phyloP scores from a whole-genome alignment of 768 basidiomycete genomes.

The Lanmaoa rubissima region DNA sequence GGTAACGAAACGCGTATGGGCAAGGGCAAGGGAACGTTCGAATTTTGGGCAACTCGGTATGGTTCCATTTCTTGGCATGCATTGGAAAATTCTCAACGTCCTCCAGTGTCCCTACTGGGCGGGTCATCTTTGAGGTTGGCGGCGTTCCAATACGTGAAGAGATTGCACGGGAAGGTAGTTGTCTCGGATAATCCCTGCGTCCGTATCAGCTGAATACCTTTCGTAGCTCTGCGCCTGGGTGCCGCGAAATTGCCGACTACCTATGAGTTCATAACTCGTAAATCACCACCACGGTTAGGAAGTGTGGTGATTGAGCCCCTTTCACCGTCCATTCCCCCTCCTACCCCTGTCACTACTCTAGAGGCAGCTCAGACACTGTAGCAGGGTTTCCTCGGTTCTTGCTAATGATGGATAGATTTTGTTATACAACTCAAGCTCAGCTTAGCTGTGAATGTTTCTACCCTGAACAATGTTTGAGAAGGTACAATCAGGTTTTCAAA shows the following conservation, averaged over 20 bases:
- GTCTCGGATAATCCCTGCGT: not conserved
- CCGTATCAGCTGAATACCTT: conserved; percentile 1
- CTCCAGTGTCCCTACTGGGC: conserved; percentile 76
- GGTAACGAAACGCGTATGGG: conserved; percentile 99
- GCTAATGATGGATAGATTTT: conserved; percentile 6
- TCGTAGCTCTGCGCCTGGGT: conserved; percentile 83
- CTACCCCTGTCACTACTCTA: conserved; percentile 14
- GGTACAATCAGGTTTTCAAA: not conserved
- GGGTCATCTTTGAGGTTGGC: conserved; percentile 93
- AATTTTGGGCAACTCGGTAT: conserved; percentile 94
- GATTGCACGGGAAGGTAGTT: conserved; percentile 84
- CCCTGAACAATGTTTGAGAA: not conserved
- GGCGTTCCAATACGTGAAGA: conserved; percentile 88
- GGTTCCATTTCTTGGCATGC: conserved; percentile 17
- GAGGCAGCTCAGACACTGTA: conserved; percentile 14
- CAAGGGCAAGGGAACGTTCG: conserved; percentile 97
- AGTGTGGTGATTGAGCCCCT: conserved; percentile 53
- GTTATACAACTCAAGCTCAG: not conserved
- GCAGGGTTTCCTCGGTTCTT: not conserved
- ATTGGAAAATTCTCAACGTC: not conserved
- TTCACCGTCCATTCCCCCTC: not conserved
- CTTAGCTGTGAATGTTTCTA: not conserved
- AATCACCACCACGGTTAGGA: conserved; percentile 72
- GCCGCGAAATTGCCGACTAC: conserved; percentile 80
- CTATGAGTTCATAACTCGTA: conserved; percentile 80